A percentile compares a stretch with the other conserved stretches of the same genome.
Evolutionary conservation across 352 stramenopile species (phyloP).

Genomic region (Pythium utonaiense): DNA sequence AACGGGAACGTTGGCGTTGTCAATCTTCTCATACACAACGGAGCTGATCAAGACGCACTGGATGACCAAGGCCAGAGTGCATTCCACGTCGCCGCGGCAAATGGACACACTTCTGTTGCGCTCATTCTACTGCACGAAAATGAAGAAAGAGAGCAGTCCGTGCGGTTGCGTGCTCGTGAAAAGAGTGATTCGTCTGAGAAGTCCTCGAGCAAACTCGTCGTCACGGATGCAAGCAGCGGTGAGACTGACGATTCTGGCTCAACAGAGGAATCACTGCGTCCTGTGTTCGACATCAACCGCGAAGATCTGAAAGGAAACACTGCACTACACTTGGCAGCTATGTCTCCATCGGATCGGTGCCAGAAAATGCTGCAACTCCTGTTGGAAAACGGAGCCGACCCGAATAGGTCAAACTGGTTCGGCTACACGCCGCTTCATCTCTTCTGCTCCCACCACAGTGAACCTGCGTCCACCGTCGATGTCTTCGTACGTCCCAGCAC

Average conservation of each 20-base stretch:
- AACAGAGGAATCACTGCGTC: not conserved
- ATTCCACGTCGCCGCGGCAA: conserved; percentile 76
- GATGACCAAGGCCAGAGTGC: conserved; percentile 84
- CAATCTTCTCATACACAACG: conserved; percentile 64
- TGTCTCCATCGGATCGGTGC: conserved; percentile 73
- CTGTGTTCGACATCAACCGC: conserved; percentile 69
- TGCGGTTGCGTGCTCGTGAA: conserved; percentile 14
- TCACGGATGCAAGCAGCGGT: not conserved
- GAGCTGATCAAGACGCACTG: conserved; percentile 64
- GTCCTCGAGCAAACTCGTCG: not conserved
- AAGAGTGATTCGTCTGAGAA: conserved; percentile 5
- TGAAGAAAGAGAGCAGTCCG: conserved; percentile 26
- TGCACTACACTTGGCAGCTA: conserved; percentile 77
- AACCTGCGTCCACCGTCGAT: conserved; percentile 63
- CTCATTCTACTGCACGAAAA: conserved; percentile 73
- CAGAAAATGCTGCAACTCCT: conserved; percentile 82
- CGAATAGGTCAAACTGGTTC: conserved; percentile 80
- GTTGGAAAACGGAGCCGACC: conserved; percentile 74
- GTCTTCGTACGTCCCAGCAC: conserved; percentile 63
- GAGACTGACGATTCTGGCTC: not conserved
- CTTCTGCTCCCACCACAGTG: conserved; percentile 81
- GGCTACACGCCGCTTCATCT: conserved; percentile 82
- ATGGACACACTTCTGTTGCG: conserved; percentile 71
- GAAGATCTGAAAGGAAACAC: conserved; percentile 84
- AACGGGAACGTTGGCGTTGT: conserved; percentile 76